Conservation (phyloP, 2,329 filamentous ascomycete genomes). For the Colletotrichum salicis region DNA sequence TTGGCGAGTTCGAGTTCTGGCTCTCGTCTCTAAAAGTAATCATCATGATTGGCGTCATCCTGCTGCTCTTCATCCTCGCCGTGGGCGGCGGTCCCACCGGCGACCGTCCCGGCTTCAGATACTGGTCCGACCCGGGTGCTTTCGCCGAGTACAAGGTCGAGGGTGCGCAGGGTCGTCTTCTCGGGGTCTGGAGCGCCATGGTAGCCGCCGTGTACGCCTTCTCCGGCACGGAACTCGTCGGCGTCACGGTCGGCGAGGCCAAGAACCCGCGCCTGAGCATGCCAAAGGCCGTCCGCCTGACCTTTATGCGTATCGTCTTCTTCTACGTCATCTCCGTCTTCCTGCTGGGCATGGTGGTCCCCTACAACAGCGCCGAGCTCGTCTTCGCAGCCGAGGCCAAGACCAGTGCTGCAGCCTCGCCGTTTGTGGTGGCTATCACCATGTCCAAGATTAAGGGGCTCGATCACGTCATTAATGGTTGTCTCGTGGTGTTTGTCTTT, state of each 20-base stretch:
- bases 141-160: slow-evolving; percentile 50
- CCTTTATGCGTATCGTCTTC: slow-evolving; percentile 75
- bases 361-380: slow-evolving; percentile 62
- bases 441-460: slow-evolving; percentile 25
- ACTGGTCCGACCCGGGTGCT: slow-evolving; percentile 56
- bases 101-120: slow-evolving; percentile 53
- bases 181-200: slow-evolving; percentile 52
- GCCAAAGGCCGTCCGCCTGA: slow-evolving; percentile 74
- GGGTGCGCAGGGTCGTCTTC: slow-evolving; percentile 49
- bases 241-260: slow-evolving; percentile 75
- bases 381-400: slow-evolving; percentile 54
- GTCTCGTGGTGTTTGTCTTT: slow-evolving; percentile 24
- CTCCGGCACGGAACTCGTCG: slow-evolving; percentile 71
- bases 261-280: slow-evolving; percentile 75
- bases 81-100: slow-evolving; percentile 52
- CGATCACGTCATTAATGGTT: slow-evolving; percentile 29
- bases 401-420: slow-evolving; percentile 42
- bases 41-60: slow-evolving; percentile 53
- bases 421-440: slow-evolving; percentile 25
- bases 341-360: slow-evolving; percentile 74
- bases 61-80: slow-evolving; percentile 50
- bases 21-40: slow-evolving; percentile 57
- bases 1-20: slow-evolving; percentile 52
- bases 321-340: slow-evolving; percentile 76
- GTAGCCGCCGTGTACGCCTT: slow-evolving; percentile 53